Conservation (phyloP, 306 rosid genomes). For the Pterocarpus macrocarpus region DNA sequence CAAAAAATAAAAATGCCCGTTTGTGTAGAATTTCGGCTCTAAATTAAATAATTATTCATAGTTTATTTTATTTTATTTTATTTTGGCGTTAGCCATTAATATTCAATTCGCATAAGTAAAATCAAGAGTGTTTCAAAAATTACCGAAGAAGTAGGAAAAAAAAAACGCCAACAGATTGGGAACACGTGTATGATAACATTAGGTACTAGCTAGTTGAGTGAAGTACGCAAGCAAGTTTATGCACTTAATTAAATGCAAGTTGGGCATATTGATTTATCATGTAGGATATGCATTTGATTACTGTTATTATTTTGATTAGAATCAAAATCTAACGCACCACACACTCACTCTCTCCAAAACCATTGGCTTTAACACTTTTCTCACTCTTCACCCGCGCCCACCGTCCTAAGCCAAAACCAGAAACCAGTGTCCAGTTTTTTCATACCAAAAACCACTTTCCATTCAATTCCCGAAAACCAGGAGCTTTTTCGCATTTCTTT, state of each 20-base stretch:
- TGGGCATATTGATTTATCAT: not conserved
- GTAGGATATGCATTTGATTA: conserved; percentile 11
- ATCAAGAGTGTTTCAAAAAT: not conserved
- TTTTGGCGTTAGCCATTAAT: too few relatives aligned
- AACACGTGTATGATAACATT: not conserved
- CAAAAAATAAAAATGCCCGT: too few relatives aligned
- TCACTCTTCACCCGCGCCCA: conserved; percentile 53
- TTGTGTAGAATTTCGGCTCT: too few relatives aligned
- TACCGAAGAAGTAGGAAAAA: not conserved
- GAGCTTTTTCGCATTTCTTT: conserved; percentile 57
- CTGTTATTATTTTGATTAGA: conserved; percentile 6
- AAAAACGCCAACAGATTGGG: not conserved
- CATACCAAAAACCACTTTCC: conserved; percentile 43
- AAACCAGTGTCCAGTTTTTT: conserved; percentile 56
- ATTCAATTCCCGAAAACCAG: conserved; percentile 79
- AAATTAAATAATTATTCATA: too few relatives aligned
- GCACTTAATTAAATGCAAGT: not conserved
- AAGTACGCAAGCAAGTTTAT: not conserved
- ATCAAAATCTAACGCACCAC: conserved; percentile 35
- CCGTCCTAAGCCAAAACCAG: conserved; percentile 54
- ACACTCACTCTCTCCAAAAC: conserved; percentile 39
- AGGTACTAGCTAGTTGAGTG: not conserved
- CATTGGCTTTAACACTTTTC: conserved; percentile 51
- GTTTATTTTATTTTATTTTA: too few relatives aligned
- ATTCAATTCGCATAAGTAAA: too few relatives aligned